phyloP scores from a whole-genome alignment of 176 grass and related monocot species.

The Pontederia paniculata region DNA sequence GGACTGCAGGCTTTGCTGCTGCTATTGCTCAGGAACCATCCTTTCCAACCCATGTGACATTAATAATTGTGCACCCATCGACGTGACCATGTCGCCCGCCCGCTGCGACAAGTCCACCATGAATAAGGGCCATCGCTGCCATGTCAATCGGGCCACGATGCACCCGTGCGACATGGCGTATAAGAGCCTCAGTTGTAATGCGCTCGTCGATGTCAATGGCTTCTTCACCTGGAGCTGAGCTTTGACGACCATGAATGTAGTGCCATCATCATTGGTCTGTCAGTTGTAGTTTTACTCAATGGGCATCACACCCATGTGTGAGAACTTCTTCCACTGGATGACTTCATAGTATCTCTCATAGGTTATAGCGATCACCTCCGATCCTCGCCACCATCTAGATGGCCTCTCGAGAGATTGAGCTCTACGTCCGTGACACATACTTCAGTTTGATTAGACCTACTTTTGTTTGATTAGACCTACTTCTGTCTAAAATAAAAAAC shows the following conservation, averaged over 20 bases:
- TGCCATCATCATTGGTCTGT: neutral
- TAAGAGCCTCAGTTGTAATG: constrained; percentile 60
- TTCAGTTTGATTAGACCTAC: too few species aligned
- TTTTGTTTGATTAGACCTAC: too few species aligned
- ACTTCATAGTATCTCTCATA: constrained; percentile 61
- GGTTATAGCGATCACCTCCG: constrained; percentile 43
- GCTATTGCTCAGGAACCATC: too few species aligned
- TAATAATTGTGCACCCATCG: constrained; percentile 24
- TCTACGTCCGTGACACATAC: too few species aligned
- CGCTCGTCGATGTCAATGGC: constrained; percentile 23
- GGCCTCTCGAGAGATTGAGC: too few species aligned
- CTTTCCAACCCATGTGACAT: constrained; percentile 10
- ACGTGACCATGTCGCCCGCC: constrained; percentile 39
- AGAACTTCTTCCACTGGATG: constrained; percentile 64
- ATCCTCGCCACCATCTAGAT: constrained; percentile 48
- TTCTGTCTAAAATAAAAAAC: too few species aligned
- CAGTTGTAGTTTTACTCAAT: constrained; percentile 56
- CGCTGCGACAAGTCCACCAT: constrained; percentile 39
- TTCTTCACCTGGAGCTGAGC: constrained; percentile 51
- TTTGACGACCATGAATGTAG: constrained; percentile 47
- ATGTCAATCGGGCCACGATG: constrained; percentile 48
- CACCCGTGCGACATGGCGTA: constrained; percentile 48
- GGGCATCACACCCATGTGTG: constrained; percentile 53
- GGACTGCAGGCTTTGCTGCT: constrained; percentile 2
- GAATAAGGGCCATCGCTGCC: constrained; percentile 26